Evolutionary conservation across 176 grass and related monocot genomes (phyloP).

Genomic region (Neostapfia colusana): DNA sequence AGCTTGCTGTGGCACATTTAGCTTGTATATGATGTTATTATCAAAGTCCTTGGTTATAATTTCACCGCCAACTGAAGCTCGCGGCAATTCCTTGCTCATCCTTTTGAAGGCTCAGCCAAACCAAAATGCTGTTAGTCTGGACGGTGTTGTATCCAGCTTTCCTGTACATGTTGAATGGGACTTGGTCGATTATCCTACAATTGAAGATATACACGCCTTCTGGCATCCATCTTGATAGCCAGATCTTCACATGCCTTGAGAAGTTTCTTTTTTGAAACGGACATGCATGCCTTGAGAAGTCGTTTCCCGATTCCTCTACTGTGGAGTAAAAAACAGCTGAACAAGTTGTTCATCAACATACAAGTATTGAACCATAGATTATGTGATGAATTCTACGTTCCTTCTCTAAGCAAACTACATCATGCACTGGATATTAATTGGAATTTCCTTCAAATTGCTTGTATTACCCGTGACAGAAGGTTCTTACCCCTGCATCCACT

Average conservation of each 20-base stretch:
- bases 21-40: conserved; percentile 32
- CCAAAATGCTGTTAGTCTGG: conserved; percentile 65
- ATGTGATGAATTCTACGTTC: background rate
- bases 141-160: conserved; percentile 64
- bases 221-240: conserved; percentile 57
- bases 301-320: conserved; percentile 77
- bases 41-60: conserved; percentile 28
- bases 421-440: background rate
- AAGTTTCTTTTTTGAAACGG: conserved; percentile 70
- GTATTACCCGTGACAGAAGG: background rate
- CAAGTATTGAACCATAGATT: background rate
- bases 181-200: conserved; percentile 76
- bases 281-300: conserved; percentile 78
- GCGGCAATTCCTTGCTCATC: conserved; percentile 66
- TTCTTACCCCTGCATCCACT: background rate
- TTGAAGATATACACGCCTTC: conserved; percentile 73
- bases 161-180: conserved; percentile 74
- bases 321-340: background rate
- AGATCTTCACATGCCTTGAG: conserved; percentile 80
- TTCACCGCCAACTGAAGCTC: conserved; percentile 25
- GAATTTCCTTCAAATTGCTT: background rate
- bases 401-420: background rate
- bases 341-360: background rate
- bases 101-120: conserved; percentile 78
- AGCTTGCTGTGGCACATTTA: conserved; percentile 13